phyloP scores from a whole-genome alignment of 768 basidiomycete genomes.

The Cyathus striatus region DNA sequence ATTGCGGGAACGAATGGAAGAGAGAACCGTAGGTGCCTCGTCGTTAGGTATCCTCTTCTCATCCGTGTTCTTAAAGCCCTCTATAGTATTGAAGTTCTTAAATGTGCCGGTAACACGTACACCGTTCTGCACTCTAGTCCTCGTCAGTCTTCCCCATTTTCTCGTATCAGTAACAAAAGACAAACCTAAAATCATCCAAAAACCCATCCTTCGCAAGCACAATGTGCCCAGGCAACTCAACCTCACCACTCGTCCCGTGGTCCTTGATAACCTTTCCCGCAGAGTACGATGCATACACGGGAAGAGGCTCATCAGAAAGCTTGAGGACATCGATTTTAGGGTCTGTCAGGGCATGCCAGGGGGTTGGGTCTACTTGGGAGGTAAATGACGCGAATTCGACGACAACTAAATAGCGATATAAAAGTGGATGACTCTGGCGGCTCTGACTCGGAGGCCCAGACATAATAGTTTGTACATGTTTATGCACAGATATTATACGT shows the following conservation, averaged over 20 bases:
- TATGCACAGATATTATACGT: too few species aligned
- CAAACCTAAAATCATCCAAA: conserved; percentile 39
- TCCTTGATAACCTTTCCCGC: conserved; percentile 71
- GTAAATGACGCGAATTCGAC: conserved; percentile 89
- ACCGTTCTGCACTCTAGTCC: conserved; percentile 37
- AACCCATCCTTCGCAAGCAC: conserved; percentile 65
- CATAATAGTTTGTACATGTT: too few species aligned
- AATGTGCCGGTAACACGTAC: conserved; percentile 58
- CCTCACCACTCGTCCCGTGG: conserved; percentile 67
- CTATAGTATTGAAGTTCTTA: conserved; percentile 96
- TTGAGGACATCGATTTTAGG: conserved; percentile 90
- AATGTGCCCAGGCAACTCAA: conserved; percentile 67
- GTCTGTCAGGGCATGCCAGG: conserved; percentile 88
- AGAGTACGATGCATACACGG: conserved; percentile 64
- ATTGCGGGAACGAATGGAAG: neutral
- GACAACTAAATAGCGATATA: too few species aligned
- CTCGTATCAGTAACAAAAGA: conserved; percentile 1
- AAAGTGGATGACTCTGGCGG: too few species aligned
- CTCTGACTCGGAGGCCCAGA: too few species aligned
- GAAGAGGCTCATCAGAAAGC: conserved; percentile 67
- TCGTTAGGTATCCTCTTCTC: conserved; percentile 84
- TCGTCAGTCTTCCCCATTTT: conserved; percentile 6
- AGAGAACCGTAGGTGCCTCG: conserved; percentile 59
- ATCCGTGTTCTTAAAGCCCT: conserved; percentile 87
- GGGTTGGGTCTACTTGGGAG: conserved; percentile 82